Evolutionary conservation across 495 filamentous ascomycete species (phyloP).

Genomic region (Saxophila tyrrhenica): DNA sequence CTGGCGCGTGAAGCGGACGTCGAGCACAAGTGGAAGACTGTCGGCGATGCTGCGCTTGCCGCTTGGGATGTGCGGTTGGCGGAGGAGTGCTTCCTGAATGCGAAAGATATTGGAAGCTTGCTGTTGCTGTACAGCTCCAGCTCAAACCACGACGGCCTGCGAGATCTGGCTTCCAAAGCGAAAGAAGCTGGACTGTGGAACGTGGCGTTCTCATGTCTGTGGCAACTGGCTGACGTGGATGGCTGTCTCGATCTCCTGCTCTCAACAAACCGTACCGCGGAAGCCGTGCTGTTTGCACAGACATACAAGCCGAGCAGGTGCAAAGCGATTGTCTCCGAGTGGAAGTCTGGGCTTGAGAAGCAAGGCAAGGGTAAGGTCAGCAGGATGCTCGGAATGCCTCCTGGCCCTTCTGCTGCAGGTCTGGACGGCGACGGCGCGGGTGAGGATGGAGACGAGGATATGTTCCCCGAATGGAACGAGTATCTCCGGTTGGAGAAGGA

Average conservation of each 20-base stretch:
- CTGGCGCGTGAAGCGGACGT: slow-evolving; percentile 73
- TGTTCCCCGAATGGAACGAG: slow-evolving; percentile 94
- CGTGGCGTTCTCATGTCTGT: slow-evolving; percentile 79
- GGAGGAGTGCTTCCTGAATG: slow-evolving; percentile 81
- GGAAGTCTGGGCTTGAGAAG: slow-evolving; percentile 74
- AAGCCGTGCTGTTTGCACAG: slow-evolving; percentile 82
- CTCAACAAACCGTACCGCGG: slow-evolving; percentile 64
- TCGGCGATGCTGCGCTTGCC: slow-evolving; percentile 80
- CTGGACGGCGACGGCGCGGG: slow-evolving; percentile 31
- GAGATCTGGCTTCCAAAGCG: slow-evolving; percentile 59
- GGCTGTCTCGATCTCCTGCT: slow-evolving; percentile 71
- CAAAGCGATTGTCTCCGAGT: slow-evolving; percentile 52
- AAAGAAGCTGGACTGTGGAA: slow-evolving; percentile 71
- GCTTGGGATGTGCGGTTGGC: slow-evolving; percentile 82
- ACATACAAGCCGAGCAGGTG: slow-evolving; percentile 85
- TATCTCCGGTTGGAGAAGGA: slow-evolving; percentile 72
- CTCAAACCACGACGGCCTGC: slow-evolving; percentile 60
- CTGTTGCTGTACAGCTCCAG: slow-evolving; percentile 78
- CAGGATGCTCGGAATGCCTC: slow-evolving; percentile 72
- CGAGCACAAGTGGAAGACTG: slow-evolving; percentile 95
- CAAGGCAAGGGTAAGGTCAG: slow-evolving; percentile 70
- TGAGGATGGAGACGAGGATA: slow-evolving; percentile 53
- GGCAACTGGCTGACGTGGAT: slow-evolving; percentile 73
- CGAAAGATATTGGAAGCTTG: slow-evolving; percentile 80
- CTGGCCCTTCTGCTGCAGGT: slow-evolving; percentile 25